Evolutionary conservation across 805 yeast species (phyloP).

Genomic region (Wickerhamiella occidentalis): DNA sequence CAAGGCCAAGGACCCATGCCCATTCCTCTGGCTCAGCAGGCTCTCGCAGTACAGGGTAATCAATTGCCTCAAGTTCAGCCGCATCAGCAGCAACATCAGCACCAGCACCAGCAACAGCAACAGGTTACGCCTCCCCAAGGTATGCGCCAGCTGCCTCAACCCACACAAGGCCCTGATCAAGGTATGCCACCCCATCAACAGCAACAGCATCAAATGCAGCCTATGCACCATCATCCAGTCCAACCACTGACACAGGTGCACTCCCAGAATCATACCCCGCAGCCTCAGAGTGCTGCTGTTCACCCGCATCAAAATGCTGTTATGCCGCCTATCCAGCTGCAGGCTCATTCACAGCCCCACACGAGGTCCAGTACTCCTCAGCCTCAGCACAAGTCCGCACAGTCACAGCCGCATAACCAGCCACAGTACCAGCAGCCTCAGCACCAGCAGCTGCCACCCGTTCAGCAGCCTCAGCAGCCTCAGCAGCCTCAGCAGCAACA

Average conservation of each 20-base stretch:
- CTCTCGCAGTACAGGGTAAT: not conserved
- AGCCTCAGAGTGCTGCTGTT: not conserved
- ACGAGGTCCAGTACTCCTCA: not conserved
- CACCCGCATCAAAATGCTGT: constrained; percentile 7
- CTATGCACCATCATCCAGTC: constrained; percentile 16
- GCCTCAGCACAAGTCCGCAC: constrained; percentile 11
- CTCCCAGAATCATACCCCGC: constrained; percentile 2
- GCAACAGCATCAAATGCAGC: constrained; percentile 16
- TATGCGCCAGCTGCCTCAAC: constrained; percentile 20
- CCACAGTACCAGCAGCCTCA: constrained; percentile 17
- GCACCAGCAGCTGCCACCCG: constrained; percentile 10
- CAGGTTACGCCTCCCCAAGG: constrained; percentile 17
- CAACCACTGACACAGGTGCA: constrained; percentile 14
- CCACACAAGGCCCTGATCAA: constrained; percentile 21
- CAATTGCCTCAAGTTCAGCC: not conserved
- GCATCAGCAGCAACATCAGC: constrained; percentile 13
- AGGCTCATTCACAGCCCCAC: not conserved
- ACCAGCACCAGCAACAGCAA: constrained; percentile 26
- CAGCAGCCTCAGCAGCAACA: constrained; percentile 1
- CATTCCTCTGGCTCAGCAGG: not conserved
- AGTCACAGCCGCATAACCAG: constrained; percentile 11
- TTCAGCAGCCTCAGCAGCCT: not conserved
- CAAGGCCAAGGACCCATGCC: not conserved
- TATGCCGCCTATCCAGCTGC: constrained; percentile 4
- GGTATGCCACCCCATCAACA: constrained; percentile 13